Conservation (phyloP, 495 filamentous ascomycete genomes). For the Schizothecium vesticola region DNA sequence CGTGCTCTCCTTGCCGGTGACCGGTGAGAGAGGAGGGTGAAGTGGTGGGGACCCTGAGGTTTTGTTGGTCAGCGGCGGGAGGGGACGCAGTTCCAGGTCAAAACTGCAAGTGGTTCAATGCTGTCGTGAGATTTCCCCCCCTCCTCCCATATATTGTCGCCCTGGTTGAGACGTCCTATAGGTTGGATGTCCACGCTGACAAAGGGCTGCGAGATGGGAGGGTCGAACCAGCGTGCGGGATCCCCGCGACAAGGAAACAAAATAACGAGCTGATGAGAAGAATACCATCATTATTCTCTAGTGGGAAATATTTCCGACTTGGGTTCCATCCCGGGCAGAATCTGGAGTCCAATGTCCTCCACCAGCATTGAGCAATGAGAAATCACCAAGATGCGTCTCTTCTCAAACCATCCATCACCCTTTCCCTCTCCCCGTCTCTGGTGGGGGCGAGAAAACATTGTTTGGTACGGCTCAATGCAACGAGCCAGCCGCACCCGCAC, state of each 20-base stretch:
- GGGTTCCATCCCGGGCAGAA: constrained; percentile 12
- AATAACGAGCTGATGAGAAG: background rate
- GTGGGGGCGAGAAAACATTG: background rate
- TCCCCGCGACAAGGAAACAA: background rate
- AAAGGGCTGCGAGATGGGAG: background rate
- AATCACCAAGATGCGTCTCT: background rate
- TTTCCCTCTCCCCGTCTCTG: background rate
- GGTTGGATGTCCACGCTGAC: background rate
- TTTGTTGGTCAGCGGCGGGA: background rate
- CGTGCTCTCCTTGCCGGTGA: background rate
- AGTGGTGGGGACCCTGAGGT: background rate
- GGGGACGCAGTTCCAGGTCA: background rate
- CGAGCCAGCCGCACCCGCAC: background rate
- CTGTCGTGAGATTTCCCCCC: background rate
- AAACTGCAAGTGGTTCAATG: background rate
- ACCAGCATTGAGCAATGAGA: background rate
- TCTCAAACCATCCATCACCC: too few species aligned
- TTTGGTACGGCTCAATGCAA: constrained; percentile 12
- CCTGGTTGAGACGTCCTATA: background rate
- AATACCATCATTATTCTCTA: background rate
- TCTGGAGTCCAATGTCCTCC: background rate
- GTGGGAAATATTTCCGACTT: constrained; percentile 3
- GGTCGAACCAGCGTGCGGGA: background rate
- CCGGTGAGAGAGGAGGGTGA: background rate
- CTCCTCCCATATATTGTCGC: background rate